Base-by-base conservation (phyloP, 768 basidiomycete species). In the Suillus subaureus region DNA sequence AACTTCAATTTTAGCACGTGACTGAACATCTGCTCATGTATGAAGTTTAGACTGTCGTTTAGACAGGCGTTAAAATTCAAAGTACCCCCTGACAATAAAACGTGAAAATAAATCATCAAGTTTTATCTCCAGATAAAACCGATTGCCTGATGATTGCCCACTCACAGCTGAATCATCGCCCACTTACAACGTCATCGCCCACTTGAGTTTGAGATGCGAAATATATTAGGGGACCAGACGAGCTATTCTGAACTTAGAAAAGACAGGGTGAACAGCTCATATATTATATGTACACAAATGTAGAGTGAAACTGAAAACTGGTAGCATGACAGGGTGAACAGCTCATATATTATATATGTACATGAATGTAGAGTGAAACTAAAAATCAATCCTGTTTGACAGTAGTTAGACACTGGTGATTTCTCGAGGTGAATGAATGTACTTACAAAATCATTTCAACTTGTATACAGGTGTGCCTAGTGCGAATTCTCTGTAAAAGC, bases 31-130 rank as follows among this genome's bases (percentile, higher is more conserved):
- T 51, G 49, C 49, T 51, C 5, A 26, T 26, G 49, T 26, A 69
- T 61, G 16, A 55, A 49, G 23, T 37, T 37, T 35, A 66, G 15
- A 43, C 68, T n/a, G 4, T 6, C 45, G 7, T n/a, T 47, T 47
- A 47, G 45, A 47, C 4, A 4, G 45, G 45, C 45, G 4, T 23
- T 12, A 47, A 47, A 11, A 47, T 47, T 47, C 7, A 1, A 47
- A 47, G 12, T 47, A 47, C n/a, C 47, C 12, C 23, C 47, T 47
- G 47, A 47, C 12, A 1, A 47, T 23, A 23, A 47, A 47, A 47
- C 5, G 12, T 23, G 23, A 47, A 47, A 8, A 47, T 13, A 47
- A 47, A 47, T 11, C 47, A 23, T 47, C 12, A 47, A 47, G 23
- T 47, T 47, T 47, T 23, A 12, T 47, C 45, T 23, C 11, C 45